Percentiles rank a stretch among this genome's conserved stretches.
Evolutionary conservation across 768 basidiomycete genomes (phyloP).

Genomic region (Pseudohyphozyma bogoriensis): DNA sequence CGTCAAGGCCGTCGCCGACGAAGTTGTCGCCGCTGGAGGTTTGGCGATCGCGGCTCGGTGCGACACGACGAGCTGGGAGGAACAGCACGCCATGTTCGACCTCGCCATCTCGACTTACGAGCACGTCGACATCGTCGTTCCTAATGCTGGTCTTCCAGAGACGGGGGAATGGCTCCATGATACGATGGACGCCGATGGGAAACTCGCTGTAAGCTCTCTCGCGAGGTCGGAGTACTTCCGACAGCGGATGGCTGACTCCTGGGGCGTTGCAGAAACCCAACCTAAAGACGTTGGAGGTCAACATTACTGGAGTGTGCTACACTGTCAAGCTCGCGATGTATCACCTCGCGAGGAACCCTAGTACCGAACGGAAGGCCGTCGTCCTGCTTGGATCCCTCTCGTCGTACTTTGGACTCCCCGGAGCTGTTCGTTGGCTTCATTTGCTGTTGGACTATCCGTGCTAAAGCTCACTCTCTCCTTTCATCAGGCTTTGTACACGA

Average conservation of each 20-base stretch:
- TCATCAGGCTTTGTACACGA: not conserved
- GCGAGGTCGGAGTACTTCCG: too few species aligned
- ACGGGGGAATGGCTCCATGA: slow-evolving; percentile 33
- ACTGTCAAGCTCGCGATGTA: slow-evolving; percentile 48
- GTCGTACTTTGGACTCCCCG: slow-evolving; percentile 26
- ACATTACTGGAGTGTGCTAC: slow-evolving; percentile 46
- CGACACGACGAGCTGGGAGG: slow-evolving; percentile 16
- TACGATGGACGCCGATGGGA: slow-evolving; percentile 33
- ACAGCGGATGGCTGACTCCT: not conserved
- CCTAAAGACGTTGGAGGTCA: slow-evolving; percentile 46
- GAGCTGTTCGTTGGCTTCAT: not conserved
- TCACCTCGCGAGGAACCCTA: slow-evolving; percentile 41
- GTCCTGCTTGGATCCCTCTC: slow-evolving; percentile 52
- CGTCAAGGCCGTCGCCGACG: slow-evolving; percentile 5
- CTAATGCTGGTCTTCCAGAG: slow-evolving; percentile 43
- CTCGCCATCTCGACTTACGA: slow-evolving; percentile 6
- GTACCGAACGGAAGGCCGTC: slow-evolving; percentile 40
- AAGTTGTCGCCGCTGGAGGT: slow-evolving; percentile 12
- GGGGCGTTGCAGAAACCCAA: slow-evolving; percentile 39
- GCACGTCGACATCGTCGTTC: slow-evolving; percentile 33
- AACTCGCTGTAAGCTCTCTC: not conserved
- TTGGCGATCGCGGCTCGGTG: slow-evolving; percentile 6
- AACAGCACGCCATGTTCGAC: slow-evolving; percentile 18
- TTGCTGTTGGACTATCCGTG: not conserved
- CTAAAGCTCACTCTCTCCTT: not conserved